Conservation (phyloP, 768 basidiomycete species). For the Auricularia cornea region DNA sequence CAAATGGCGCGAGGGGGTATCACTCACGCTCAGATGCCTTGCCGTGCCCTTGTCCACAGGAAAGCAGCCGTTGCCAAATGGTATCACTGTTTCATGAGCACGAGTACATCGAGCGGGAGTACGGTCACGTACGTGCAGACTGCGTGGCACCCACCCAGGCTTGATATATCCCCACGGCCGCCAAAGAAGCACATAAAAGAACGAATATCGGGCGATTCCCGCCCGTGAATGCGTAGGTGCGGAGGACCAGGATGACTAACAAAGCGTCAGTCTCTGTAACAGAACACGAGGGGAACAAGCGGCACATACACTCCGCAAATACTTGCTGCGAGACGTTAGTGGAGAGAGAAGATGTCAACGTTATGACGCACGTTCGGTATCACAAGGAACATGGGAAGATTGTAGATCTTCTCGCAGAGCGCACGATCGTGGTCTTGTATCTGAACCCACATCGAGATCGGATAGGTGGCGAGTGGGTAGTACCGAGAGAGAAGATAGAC, state of each 20-base stretch:
- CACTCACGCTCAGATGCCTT: background rate
- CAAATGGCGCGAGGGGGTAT: background rate
- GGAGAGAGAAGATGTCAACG: background rate
- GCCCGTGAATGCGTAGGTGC: background rate
- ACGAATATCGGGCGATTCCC: background rate
- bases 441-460: background rate
- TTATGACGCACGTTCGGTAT: background rate
- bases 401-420: background rate
- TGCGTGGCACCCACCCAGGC: background rate
- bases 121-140: background rate
- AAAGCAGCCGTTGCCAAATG: background rate
- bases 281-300: too few species aligned
- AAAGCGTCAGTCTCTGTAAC: too few species aligned
- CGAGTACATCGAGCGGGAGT: background rate
- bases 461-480: background rate
- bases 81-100: background rate
- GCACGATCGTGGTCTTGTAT: background rate
- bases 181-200: background rate
- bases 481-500: background rate
- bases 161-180: background rate
- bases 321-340: background rate
- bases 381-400: background rate
- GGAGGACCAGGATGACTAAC: background rate
- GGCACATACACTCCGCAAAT: background rate
- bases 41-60: background rate